A percentile compares a stretch with the other conserved stretches of the same genome.
Evolutionary conservation across 116 monocot species (phyloP).

Genomic region (Phalaenopsis hybrid): DNA sequence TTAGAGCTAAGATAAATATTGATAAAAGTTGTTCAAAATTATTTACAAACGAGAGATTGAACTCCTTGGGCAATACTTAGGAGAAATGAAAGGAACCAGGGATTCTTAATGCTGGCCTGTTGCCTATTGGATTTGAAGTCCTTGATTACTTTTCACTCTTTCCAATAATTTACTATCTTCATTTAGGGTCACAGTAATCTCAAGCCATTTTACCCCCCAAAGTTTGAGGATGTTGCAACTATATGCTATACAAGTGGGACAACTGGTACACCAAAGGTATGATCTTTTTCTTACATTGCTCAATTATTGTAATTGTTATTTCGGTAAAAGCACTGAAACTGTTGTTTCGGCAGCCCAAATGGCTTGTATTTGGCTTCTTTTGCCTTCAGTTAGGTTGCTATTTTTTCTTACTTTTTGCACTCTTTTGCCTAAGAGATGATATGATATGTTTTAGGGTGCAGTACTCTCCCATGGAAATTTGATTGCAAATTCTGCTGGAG

Average conservation of each 20-base stretch:
- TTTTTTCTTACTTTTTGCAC: background rate
- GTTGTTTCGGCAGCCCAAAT: background rate
- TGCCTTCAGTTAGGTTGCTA: background rate
- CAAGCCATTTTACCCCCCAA: conserved; percentile 75
- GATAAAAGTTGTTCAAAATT: too few species aligned
- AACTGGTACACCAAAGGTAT: conserved; percentile 98
- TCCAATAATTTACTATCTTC: background rate
- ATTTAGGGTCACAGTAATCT: conserved; percentile 61
- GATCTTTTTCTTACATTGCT: background rate
- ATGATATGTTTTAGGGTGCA: conserved; percentile 50
- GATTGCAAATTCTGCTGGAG: conserved; percentile 82
- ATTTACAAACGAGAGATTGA: too few species aligned
- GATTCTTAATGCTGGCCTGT: background rate
- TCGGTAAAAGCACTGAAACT: background rate
- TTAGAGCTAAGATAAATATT: too few species aligned
- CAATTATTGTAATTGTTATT: background rate
- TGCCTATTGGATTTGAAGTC: background rate
- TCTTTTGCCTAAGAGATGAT: background rate
- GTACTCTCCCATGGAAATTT: conserved; percentile 76
- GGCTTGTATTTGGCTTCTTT: background rate
- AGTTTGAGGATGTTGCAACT: conserved; percentile 83
- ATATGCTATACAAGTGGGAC: conserved; percentile 99
- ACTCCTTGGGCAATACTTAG: too few species aligned
- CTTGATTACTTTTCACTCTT: background rate
- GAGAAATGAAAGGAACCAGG: background rate